Evolutionary conservation across 1,284 basidiomycete genomes (phyloP), one percentile per base, ranked within the genome.

Genomic region (Trichosporon asahii): DNA sequence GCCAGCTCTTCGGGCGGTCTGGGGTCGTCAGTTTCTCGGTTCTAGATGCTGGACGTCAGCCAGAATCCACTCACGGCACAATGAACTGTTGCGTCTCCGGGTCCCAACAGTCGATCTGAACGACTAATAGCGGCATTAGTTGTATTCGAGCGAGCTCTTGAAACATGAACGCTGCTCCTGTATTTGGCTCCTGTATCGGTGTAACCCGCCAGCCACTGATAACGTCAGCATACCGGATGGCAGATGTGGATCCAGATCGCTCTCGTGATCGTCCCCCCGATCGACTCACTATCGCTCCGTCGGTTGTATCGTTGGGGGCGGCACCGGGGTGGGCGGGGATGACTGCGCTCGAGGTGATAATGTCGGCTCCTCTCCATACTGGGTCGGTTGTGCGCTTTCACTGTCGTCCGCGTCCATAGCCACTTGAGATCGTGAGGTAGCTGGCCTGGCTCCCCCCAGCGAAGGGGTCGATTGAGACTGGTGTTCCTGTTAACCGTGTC

Each of bases 371-470:
- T 61, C 57, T 61, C 57, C 57, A 61, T 33, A 31, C 57, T 31
- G 57, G 14, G 27, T n/a, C n/a, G 27, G 57, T 61, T n/a, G 57
- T 61, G 57, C 57, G 57, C 57, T 31, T 31, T 61, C 57, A 31
- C 27, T 31, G 27, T 5, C 57, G 29, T 61, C 57, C 57, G 57
- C 57, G 57, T 61, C 57, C 57, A 61, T 61, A 61, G 57, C 57
- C 57, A 61, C 57, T 61, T 61, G 57, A 31, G 29, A 33, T 61
- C 57, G 27, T 61, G 14, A 61, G 57, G 57, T 61, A 31, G 57
- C 27, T 31, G 57, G 57, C 57, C 57, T 61, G 57, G 57, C 57
- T 61, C 57, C 57, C 57, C 57, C 57, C 27, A 61, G 57, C 57
- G 57, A 21, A 31, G 57, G 57, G 57, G 57, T 61, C 57, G 57